phyloP scores from a whole-genome alignment of 192 early-diverging fungal species.

The Jimgerdemannia lactiflua region DNA sequence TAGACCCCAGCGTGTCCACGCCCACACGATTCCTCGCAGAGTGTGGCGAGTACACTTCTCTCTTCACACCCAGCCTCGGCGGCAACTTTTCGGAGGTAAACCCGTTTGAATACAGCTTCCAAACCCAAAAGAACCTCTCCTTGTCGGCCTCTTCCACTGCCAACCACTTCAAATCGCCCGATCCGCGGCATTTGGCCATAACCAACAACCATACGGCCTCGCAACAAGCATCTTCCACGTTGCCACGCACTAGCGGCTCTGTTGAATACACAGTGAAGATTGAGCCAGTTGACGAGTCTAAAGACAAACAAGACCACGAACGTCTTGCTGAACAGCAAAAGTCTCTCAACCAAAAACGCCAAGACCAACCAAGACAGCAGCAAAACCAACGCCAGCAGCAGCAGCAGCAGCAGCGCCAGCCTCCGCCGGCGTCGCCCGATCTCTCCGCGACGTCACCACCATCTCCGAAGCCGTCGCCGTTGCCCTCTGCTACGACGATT shows the following conservation, averaged over 20 bases:
- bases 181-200: background rate
- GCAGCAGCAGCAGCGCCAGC: background rate
- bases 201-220: background rate
- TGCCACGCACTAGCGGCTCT: background rate
- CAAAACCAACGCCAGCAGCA: background rate
- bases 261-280: background rate
- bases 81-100: background rate
- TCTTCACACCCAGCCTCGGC: background rate
- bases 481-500: background rate
- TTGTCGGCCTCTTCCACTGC: background rate
- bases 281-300: background rate
- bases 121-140: slow-evolving; percentile 1
- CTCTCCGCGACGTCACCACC: background rate
- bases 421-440: background rate
- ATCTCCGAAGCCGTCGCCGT: background rate
- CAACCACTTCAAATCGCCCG: background rate
- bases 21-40: slow-evolving; percentile 2
- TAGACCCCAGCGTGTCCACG: background rate
- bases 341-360: too few species aligned
- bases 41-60: background rate
- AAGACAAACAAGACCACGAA: background rate
- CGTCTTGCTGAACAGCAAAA: background rate
- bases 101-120: slow-evolving; percentile 5
- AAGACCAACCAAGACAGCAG: background rate
- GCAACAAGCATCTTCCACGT: background rate